These are phyloP conservation scores for Chara braunii DNA, from an alignment of 139 green algal species.

Conservation along the genomic window DNA sequence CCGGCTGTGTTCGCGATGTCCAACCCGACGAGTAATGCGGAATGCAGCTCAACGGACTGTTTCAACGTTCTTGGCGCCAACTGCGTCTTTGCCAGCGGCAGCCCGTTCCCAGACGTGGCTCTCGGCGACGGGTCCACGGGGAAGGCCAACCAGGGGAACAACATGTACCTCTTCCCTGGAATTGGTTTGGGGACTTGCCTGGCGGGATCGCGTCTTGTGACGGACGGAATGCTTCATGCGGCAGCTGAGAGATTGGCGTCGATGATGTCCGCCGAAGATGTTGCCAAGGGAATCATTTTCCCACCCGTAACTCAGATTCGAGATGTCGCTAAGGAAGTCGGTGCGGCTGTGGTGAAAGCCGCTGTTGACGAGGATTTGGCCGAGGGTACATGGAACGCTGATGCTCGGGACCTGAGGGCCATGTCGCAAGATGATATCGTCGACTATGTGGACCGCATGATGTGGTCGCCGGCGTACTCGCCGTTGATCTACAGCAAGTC, in stretches of 20 bases:
- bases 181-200: conserved; percentile 22
- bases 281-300: conserved; percentile 22
- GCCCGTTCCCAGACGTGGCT: conserved; percentile 45
- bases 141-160: conserved; percentile 39
- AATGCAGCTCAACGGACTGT: conserved; percentile 42
- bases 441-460: conserved; percentile 11
- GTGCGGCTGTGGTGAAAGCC: background rate
- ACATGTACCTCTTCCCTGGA: conserved; percentile 39
- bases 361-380: conserved; percentile 34
- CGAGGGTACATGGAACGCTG: conserved; percentile 17
- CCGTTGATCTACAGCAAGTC: too few species aligned
- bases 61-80: conserved; percentile 37
- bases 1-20: conserved; percentile 78
- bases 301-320: conserved; percentile 19
- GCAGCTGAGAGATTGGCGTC: conserved; percentile 16
- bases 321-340: conserved; percentile 20
- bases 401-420: background rate
- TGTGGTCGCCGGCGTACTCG: conserved; percentile 9
- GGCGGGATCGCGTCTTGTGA: conserved; percentile 1
- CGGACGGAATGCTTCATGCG: conserved; percentile 35
- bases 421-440: conserved; percentile 13
- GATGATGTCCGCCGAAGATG: conserved; percentile 16
- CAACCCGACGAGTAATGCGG: conserved; percentile 69
- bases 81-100: conserved; percentile 68
- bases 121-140: conserved; percentile 23